Evolutionary conservation across 208 protist species (phyloP).

Genomic region (Leishmania major): DNA sequence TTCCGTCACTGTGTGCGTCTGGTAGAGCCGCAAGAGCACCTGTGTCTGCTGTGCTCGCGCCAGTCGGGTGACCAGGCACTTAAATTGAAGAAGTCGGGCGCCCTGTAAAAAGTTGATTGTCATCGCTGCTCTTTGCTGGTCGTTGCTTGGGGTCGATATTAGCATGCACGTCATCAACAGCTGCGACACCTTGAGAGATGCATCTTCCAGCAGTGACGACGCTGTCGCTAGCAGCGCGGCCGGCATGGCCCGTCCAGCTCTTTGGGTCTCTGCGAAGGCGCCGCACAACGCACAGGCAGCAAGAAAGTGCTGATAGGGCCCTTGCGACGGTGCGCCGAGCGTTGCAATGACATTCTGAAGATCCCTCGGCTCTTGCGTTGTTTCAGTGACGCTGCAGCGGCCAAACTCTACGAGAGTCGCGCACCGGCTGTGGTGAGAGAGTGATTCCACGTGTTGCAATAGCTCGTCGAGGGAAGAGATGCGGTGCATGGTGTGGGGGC

Average conservation of each 20-base stretch:
- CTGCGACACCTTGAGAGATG: conserved; percentile 4
- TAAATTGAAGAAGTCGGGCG: conserved; percentile 8
- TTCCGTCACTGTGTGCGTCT: not conserved
- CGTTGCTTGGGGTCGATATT: not conserved
- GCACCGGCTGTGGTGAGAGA: conserved; percentile 18
- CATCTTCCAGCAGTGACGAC: conserved; percentile 11
- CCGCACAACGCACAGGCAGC: conserved; percentile 31
- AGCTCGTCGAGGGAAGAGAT: not conserved
- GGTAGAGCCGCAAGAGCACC: conserved; percentile 14
- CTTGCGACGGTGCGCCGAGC: conserved; percentile 12
- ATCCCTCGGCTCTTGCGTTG: not conserved
- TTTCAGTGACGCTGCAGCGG: conserved; percentile 2
- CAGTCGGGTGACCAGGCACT: conserved; percentile 1
- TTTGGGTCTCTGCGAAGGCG: conserved; percentile 1
- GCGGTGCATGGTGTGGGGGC: not conserved
- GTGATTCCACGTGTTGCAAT: conserved; percentile 3
- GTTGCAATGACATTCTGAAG: conserved; percentile 5
- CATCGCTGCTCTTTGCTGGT: not conserved
- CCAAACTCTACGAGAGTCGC: conserved; percentile 16
- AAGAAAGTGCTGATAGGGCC: conserved; percentile 26
- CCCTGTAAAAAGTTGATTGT: not conserved
- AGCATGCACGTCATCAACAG: conserved; percentile 18
- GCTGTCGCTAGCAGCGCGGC: not conserved
- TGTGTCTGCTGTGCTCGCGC: not conserved
- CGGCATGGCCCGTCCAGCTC: not conserved